phyloP scores from a whole-genome alignment of 768 basidiomycete genomes.

The Suillus luteus region DNA sequence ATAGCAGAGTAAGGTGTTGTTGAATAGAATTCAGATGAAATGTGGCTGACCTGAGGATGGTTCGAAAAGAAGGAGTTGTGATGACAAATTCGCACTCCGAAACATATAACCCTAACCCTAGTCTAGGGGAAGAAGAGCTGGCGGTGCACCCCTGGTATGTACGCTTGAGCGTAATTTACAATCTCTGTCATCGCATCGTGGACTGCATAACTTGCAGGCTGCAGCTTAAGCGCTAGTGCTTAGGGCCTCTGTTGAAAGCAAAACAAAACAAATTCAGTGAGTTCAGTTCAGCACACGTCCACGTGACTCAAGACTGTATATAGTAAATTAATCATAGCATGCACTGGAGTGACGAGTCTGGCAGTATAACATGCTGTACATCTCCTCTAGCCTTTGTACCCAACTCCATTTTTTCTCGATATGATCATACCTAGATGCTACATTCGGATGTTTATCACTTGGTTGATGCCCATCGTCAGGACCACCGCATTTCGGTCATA shows the following conservation, averaged over 20 bases:
- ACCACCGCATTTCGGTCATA: not conserved
- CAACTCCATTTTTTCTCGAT: not conserved
- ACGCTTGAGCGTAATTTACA: too few species aligned
- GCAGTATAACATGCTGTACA: too few species aligned
- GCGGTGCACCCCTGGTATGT: too few species aligned
- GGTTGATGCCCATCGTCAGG: not conserved
- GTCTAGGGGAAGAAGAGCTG: conserved; percentile 8
- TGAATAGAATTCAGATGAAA: not conserved
- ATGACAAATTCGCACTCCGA: conserved; percentile 28
- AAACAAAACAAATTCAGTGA: too few species aligned
- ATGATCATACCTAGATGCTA: not conserved
- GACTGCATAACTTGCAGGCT: too few species aligned
- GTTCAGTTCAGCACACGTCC: too few species aligned
- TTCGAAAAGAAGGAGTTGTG: conserved; percentile 24
- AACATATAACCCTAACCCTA: conserved; percentile 22
- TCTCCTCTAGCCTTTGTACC: not conserved
- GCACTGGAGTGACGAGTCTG: too few species aligned
- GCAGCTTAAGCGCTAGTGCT: too few species aligned
- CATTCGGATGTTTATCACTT: not conserved
- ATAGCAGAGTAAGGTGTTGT: conserved; percentile 23
- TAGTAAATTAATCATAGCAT: too few species aligned
- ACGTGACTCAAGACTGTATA: too few species aligned
- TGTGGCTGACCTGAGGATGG: conserved; percentile 11
- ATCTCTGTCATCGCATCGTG: too few species aligned
- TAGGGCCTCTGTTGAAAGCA: too few species aligned